Base-by-base conservation (phyloP, 148 eudicot species). In the Amaranthus cruentus region DNA sequence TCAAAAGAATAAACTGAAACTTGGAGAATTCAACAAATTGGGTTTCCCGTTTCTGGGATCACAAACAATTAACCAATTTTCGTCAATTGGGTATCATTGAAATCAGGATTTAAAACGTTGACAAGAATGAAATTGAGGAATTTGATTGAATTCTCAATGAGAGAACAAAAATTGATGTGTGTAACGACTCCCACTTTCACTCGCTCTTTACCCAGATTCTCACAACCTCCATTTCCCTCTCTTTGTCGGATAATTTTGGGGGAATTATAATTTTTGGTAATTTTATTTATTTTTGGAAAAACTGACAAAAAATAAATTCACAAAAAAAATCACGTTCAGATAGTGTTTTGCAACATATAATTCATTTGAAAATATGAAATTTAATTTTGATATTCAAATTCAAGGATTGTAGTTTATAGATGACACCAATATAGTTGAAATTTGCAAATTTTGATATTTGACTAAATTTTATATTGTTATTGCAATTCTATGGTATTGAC, bases 31-130 rank as follows among this genome's bases (percentile, higher is more conserved):
- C 54, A 57, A 68, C 6, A 47, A 6, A 60, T 62, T 47, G 73
- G 65, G 4, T 51, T 72, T 78, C 70, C 54, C 51, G 4, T 51
- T 72, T 78, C 70, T 47, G 47, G 70, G 47, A 62, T 42, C 55
- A 48, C 15, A 14, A 69, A 55, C 13, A 4, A 15, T 43, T 47
- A 68, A 73, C 21, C 64, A 53, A 7, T 47, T 73, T 69, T n/a
- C 7, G 38, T 62, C 49, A 62, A 55, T 6, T 73, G 72, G 61
- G 60, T 72, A 55, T 60, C 60, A 62, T 43, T 21, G 6, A 8
- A 4, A 44, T 66, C 21, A 18, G 9, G 64, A 47, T 57, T 14
- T 12, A 68, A 67, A 43, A 55, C 11, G 70, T 47, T 14, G 47
- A 48, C 38, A 38, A n/a, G 47, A 71, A 49, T 57, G 51, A 15